Evolutionary conservation across 106 monocot genomes (phyloP).

Genomic region (Dendrobium chrysotoxum): DNA sequence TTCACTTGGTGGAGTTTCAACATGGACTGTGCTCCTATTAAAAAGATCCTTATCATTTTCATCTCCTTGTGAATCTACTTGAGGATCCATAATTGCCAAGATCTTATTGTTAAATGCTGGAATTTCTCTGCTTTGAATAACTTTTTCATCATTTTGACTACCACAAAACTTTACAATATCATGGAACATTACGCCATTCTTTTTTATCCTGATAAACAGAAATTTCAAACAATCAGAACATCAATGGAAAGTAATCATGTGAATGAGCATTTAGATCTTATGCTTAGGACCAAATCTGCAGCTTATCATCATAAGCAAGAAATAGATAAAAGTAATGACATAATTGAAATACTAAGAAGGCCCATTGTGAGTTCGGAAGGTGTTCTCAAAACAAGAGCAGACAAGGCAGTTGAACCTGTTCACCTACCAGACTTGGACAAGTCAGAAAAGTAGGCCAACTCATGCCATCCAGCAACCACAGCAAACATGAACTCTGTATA

Average conservation of each 20-base stretch:
- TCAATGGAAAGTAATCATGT: slow-evolving; percentile 1
- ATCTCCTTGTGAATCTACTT: background rate
- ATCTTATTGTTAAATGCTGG: background rate
- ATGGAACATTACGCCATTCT: background rate
- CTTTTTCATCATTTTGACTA: background rate
- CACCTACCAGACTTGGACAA: background rate
- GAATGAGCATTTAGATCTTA: background rate
- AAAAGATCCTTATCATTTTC: background rate
- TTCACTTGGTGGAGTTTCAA: background rate
- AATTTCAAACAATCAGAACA: background rate
- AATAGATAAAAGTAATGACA: background rate
- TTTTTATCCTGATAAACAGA: slow-evolving; percentile 4
- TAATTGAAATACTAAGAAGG: background rate
- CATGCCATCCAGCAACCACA: background rate
- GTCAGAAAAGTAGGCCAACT: background rate
- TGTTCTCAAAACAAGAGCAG: background rate
- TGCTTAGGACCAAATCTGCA: background rate
- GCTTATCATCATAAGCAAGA: background rate
- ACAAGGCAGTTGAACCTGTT: background rate
- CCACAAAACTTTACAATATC: background rate
- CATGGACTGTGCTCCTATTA: background rate
- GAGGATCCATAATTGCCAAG: background rate
- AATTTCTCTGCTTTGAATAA: background rate
- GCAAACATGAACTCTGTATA: background rate
- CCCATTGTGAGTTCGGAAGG: background rate